Conservation (phyloP, 331 rosid genomes). For the Quercus lobata region DNA sequence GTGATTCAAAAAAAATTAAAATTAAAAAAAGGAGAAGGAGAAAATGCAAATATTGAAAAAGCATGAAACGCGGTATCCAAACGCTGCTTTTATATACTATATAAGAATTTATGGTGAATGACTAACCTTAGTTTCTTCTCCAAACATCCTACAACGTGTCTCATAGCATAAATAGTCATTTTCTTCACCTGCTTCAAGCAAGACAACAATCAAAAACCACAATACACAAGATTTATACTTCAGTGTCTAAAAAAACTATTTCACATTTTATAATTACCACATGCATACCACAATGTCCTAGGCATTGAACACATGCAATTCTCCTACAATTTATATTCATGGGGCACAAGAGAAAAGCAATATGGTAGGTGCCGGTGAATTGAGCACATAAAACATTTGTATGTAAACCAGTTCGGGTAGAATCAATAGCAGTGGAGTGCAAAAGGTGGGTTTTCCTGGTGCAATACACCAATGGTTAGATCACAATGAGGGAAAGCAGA, state of each 20-base stretch:
- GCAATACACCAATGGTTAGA: neutral
- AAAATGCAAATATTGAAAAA: too few species aligned
- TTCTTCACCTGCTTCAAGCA: conserved; percentile 56
- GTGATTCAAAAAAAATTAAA: too few species aligned
- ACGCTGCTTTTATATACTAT: too few species aligned
- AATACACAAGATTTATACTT: neutral
- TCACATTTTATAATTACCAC: neutral
- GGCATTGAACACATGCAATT: neutral
- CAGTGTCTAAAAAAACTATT: neutral
- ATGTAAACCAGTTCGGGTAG: neutral
- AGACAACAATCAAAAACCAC: neutral
- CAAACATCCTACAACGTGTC: neutral
- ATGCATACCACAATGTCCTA: too few species aligned
- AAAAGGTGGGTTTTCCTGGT: neutral
- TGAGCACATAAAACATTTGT: neutral
- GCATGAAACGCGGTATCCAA: too few species aligned
- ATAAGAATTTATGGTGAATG: too few species aligned
- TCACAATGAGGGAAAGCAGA: neutral
- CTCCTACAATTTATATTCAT: neutral
- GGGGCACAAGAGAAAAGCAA: neutral
- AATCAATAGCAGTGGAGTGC: neutral
- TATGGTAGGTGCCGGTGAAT: neutral
- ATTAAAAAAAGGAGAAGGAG: too few species aligned
- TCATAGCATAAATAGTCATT: conserved; percentile 30
- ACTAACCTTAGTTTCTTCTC: neutral